Conservation (phyloP, 1,139 yeast species). For the Kodamaea arcana region DNA sequence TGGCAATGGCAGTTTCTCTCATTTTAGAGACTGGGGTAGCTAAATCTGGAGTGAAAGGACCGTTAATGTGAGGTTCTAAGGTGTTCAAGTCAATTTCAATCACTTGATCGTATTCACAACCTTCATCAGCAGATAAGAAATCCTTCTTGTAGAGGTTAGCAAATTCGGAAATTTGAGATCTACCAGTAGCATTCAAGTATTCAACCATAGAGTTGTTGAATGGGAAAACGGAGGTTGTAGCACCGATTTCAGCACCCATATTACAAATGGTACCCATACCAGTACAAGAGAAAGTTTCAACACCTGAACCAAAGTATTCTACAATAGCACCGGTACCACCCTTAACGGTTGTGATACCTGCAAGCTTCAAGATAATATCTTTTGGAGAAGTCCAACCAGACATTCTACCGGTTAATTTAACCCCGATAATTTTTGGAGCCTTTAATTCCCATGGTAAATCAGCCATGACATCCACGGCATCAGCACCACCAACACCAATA, state of each 20-base stretch:
- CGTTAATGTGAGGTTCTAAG: constrained; percentile 96
- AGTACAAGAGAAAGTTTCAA: constrained; percentile 91
- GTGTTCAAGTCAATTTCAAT: constrained; percentile 93
- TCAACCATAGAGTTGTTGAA: constrained; percentile 87
- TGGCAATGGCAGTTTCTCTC: constrained; percentile 80
- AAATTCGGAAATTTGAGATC: constrained; percentile 78
- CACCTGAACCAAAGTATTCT: constrained; percentile 97
- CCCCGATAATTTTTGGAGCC: constrained; percentile 98
- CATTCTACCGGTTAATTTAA: constrained; percentile 91
- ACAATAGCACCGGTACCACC: constrained; percentile 99
- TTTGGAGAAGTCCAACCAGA: constrained; percentile 99
- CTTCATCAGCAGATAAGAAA: constrained; percentile 85
- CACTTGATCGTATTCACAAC: constrained; percentile 93
- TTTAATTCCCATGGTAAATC: constrained; percentile 96
- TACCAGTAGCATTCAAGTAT: constrained; percentile 84
- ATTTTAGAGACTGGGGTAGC: constrained; percentile 95
- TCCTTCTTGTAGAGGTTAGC: constrained; percentile 74
- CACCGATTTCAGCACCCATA: constrained; percentile 99
- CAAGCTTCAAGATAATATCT: constrained; percentile 92
- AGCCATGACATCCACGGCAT: constrained; percentile 97
- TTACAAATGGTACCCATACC: constrained; percentile 99
- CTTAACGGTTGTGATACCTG: constrained; percentile 96
- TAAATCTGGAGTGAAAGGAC: constrained; percentile 99
- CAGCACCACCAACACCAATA: constrained; percentile 99
- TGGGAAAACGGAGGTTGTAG: constrained; percentile 98